Evolutionary conservation across 2,329 filamentous ascomycete genomes (phyloP), one percentile per base, ranked within the genome.

Genomic region (Eutypella sp.): DNA sequence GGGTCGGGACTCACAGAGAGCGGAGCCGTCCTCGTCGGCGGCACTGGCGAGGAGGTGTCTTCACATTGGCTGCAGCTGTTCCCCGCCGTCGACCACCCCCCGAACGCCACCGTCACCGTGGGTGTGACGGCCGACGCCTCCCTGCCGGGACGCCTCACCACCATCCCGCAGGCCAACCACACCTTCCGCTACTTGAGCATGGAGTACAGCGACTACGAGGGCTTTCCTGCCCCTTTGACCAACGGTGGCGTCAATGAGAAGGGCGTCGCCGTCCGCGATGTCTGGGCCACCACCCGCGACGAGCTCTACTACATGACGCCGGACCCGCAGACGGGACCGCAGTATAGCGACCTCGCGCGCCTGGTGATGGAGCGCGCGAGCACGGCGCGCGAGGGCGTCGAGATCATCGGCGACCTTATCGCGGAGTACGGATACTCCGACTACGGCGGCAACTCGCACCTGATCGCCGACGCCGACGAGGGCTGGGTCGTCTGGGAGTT

Each of bases 21-120:
- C 48, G 68, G 67, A 24, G 65, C 63, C 29, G 68, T 73, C 22
- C 60, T 73, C 37, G 57, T 73, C 18, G 70, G 70, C 48, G 69
- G 71, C 19, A 73, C 70, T 4, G 71, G 70, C 38, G 71, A 74
- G 48, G 70, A 74, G 50, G 69, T 73, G 0, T 74, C 70, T 0
- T 69, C 65, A 8, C 70, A 73, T 47, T 73, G 70, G 68, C 67
- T 73, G 20, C 66, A 73, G 45, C 57, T 74, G 25, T 73, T 73
- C 40, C 61, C 69, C 1, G 69, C 67, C 2, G 57, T 54, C 25
- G 63, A 72, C 39, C 61, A 73, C 42, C 52, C 62, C 1, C 36
- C 66, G 0, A 71, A 73, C 41, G 66, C 63, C 1, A 72, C 67
- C 0, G 63, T 73, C 42, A 64, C 60, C 38, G 67, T 71, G 8